phyloP scores from a whole-genome alignment of 148 eudicot genomes.

The Heliosperma pusillum region DNA sequence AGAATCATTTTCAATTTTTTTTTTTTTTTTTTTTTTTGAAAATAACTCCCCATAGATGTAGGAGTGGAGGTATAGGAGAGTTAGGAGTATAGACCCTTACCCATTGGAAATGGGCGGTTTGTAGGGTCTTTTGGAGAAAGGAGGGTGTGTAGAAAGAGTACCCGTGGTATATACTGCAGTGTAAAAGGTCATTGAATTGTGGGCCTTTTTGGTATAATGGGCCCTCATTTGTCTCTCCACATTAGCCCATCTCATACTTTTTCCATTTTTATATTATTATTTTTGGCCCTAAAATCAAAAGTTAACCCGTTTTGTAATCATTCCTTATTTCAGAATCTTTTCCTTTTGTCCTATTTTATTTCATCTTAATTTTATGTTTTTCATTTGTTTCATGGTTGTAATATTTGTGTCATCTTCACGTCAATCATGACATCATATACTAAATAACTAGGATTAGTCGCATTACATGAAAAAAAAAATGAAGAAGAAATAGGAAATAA shows the following conservation, averaged over 20 bases:
- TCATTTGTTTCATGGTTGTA: background rate
- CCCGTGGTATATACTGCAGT: background rate
- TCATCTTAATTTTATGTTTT: background rate
- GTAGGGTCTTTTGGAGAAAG: background rate
- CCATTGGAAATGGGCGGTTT: background rate
- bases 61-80: background rate
- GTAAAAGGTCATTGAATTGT: constrained; percentile 30
- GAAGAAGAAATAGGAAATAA: too few relatives aligned
- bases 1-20: too few relatives aligned
- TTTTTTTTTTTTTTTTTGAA: background rate
- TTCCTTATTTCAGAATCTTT: constrained; percentile 13
- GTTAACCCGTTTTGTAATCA: constrained; percentile 21
- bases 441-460: too few relatives aligned
- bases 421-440: constrained; percentile 19
- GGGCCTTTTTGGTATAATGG: constrained; percentile 28
- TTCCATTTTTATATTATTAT: constrained; percentile 7
- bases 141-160: too few relatives aligned
- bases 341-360: constrained; percentile 22
- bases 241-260: constrained; percentile 7
- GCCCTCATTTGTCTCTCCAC: constrained; percentile 26
- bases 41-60: background rate
- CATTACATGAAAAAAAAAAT: too few relatives aligned
- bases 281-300: constrained; percentile 23
- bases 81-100: background rate
- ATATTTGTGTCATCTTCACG: constrained; percentile 17